phyloP scores from a whole-genome alignment of 495 filamentous ascomycete genomes.

The Tuber melanosporum region DNA sequence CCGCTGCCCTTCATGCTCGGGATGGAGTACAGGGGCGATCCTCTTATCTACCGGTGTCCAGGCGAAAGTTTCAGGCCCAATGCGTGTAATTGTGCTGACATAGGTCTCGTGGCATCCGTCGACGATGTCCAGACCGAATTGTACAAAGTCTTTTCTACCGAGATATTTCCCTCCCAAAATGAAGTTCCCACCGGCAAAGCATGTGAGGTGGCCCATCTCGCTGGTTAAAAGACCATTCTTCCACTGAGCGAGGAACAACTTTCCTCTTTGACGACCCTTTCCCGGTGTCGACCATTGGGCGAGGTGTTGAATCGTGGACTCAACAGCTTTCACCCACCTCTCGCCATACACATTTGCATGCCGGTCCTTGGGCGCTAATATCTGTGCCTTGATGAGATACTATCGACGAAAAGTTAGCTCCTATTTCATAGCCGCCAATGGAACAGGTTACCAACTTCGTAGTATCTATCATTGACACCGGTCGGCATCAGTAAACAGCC shows the following conservation, averaged over 20 bases:
- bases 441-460: slow-evolving; percentile 32
- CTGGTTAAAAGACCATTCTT: slow-evolving; percentile 38
- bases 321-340: slow-evolving; percentile 43
- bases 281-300: slow-evolving; percentile 32
- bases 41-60: slow-evolving; percentile 32
- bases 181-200: slow-evolving; percentile 44
- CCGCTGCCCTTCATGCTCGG: slow-evolving; percentile 32
- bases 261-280: slow-evolving; percentile 25
- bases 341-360: slow-evolving; percentile 41
- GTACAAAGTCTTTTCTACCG: slow-evolving; percentile 29
- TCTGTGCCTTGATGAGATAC: slow-evolving; percentile 46
- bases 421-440: slow-evolving; percentile 1
- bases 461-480: slow-evolving; percentile 28
- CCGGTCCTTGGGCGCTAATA: slow-evolving; percentile 36
- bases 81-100: slow-evolving; percentile 38
- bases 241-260: slow-evolving; percentile 39
- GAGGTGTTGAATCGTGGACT: slow-evolving; percentile 42
- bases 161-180: slow-evolving; percentile 42
- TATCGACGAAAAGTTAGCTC: slow-evolving; percentile 36
- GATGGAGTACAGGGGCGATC: slow-evolving; percentile 28
- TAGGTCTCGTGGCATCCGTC: slow-evolving; percentile 42
- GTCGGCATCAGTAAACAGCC: not conserved
- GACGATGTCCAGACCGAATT: slow-evolving; percentile 42
- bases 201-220: slow-evolving; percentile 44
- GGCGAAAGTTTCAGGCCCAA: slow-evolving; percentile 41